Conservation (phyloP, 2,329 filamentous ascomycete genomes). For the Colletotrichum limetticola region DNA sequence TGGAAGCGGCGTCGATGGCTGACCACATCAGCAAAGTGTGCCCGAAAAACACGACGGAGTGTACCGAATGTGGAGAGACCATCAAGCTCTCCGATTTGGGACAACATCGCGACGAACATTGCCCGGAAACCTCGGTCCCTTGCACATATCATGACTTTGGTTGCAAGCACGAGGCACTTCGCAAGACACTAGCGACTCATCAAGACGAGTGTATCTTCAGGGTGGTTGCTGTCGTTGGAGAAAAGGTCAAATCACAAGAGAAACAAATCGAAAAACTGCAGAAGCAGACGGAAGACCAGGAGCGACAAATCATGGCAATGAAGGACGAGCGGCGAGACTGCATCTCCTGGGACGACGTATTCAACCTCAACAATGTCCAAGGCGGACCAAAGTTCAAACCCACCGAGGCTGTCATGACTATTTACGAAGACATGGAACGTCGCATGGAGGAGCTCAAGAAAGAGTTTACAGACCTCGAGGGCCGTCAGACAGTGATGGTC, state of each 20-base stretch:
- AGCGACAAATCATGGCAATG: slow-evolving; percentile 48
- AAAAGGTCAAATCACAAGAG: slow-evolving; percentile 58
- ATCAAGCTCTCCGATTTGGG: slow-evolving; percentile 57
- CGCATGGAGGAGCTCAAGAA: slow-evolving; percentile 66
- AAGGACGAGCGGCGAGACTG: slow-evolving; percentile 37
- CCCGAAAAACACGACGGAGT: slow-evolving; percentile 58
- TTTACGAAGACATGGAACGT: slow-evolving; percentile 38
- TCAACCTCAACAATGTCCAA: slow-evolving; percentile 26
- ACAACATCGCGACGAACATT: slow-evolving; percentile 58
- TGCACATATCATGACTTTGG: slow-evolving; percentile 63
- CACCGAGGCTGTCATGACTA: slow-evolving; percentile 37
- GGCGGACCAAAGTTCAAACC: slow-evolving; percentile 32
- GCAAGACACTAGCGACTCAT: slow-evolving; percentile 57
- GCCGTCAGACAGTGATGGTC: slow-evolving; percentile 68
- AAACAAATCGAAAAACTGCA: slow-evolving; percentile 58
- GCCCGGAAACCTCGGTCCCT: slow-evolving; percentile 49
- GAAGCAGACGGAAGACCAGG: slow-evolving; percentile 46
- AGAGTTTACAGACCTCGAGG: slow-evolving; percentile 67
- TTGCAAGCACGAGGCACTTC: slow-evolving; percentile 54
- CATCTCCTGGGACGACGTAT: slow-evolving; percentile 33
- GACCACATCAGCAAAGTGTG: slow-evolving; percentile 57
- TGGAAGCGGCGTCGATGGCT: slow-evolving; percentile 60
- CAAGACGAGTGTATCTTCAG: slow-evolving; percentile 62
- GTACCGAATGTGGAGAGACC: slow-evolving; percentile 58
- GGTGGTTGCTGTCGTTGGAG: slow-evolving; percentile 60